phyloP scores from a whole-genome alignment of 352 stramenopile genomes.

The Phytophthora quininea region DNA sequence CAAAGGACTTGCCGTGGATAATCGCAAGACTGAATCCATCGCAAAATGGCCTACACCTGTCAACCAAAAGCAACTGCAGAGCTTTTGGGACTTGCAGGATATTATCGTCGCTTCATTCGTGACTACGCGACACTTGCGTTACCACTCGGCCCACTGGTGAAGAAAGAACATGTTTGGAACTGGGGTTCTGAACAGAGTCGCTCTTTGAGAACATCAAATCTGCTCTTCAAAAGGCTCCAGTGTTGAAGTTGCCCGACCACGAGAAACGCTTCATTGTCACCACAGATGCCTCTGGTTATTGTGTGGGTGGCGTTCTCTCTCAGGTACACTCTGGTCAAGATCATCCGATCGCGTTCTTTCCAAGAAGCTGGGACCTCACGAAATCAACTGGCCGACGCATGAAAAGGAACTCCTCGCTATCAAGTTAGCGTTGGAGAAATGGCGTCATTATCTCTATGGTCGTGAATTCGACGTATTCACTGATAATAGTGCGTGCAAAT shows the following conservation, averaged over 20 bases:
- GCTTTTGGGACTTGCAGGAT: constrained; percentile 33
- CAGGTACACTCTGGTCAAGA: constrained; percentile 15
- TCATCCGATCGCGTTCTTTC: constrained; percentile 36
- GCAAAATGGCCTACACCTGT: constrained; percentile 10
- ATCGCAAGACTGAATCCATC: constrained; percentile 29
- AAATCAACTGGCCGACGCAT: constrained; percentile 23
- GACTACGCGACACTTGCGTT: constrained; percentile 24
- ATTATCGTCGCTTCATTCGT: constrained; percentile 38
- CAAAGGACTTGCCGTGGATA: constrained; percentile 27
- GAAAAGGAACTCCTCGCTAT: constrained; percentile 29
- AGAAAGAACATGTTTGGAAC: constrained; percentile 18
- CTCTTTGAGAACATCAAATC: constrained; percentile 17
- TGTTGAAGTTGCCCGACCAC: constrained; percentile 31
- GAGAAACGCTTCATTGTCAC: constrained; percentile 32
- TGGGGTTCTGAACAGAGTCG: constrained; percentile 17
- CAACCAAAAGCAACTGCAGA: constrained; percentile 24
- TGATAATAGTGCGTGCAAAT: constrained; percentile 9
- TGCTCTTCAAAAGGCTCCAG: constrained; percentile 28
- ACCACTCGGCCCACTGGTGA: constrained; percentile 29
- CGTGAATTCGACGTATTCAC: constrained; percentile 9
- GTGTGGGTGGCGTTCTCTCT: constrained; percentile 9
- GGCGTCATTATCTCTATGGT: constrained; percentile 23
- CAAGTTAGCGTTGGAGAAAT: constrained; percentile 16
- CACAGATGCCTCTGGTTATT: constrained; percentile 33
- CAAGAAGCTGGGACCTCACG: constrained; percentile 6